Conservation (phyloP, 2,329 filamentous ascomycete species). For the Triangularia setosa region DNA sequence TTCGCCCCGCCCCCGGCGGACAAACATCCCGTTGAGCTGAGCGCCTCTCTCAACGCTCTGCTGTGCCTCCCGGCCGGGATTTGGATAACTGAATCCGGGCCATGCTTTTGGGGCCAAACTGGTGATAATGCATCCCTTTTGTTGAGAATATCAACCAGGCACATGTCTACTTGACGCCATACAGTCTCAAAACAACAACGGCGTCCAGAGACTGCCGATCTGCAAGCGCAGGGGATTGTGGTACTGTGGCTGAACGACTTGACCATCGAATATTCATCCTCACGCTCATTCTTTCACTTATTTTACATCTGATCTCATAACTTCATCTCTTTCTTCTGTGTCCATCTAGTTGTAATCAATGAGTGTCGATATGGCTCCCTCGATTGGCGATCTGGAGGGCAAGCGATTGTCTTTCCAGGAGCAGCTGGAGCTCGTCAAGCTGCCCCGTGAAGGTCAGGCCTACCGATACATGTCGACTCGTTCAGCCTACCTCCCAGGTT, state of each 20-base stretch:
- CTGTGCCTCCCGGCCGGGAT: not conserved
- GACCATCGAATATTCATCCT: not conserved
- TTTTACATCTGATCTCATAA: not conserved
- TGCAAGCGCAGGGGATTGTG: not conserved
- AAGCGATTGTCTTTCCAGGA: slow-evolving; percentile 36
- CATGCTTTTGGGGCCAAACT: not conserved
- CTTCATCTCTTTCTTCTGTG: not conserved
- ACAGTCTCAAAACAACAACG: not conserved
- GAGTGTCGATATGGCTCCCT: slow-evolving; percentile 13
- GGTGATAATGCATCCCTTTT: not conserved
- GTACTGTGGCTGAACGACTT: not conserved
- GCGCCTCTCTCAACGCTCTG: not conserved
- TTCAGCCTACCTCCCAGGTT: slow-evolving; percentile 32
- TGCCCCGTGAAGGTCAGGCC: slow-evolving; percentile 25
- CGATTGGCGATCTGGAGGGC: slow-evolving; percentile 1
- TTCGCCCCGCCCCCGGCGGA: not conserved
- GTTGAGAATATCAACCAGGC: not conserved
- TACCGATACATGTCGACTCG: slow-evolving; percentile 36
- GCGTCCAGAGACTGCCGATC: not conserved
- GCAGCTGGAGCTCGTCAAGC: slow-evolving; percentile 31
- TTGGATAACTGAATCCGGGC: not conserved
- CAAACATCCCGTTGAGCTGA: not conserved
- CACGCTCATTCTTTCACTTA: not conserved
- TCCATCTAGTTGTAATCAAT: not conserved
- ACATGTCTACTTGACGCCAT: not conserved